Evolutionary conservation across 1,139 yeast species (phyloP).

Genomic region (Geotrichum europaeum): DNA sequence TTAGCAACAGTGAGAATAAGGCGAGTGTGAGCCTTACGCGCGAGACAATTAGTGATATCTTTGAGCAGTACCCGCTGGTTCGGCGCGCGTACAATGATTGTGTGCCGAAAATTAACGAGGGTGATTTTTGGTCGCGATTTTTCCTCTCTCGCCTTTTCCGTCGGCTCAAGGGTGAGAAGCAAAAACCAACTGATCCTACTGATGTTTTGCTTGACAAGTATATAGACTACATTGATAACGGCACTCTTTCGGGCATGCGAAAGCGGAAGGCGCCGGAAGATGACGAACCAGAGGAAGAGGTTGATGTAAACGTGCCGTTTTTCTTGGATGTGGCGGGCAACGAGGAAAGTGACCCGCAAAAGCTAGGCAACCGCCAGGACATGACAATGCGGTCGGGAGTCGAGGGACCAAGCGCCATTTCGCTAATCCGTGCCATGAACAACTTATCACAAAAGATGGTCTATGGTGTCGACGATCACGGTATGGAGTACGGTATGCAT

Average conservation of each 20-base stretch:
- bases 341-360: slow-evolving; percentile 71
- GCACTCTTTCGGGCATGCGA: slow-evolving; percentile 5
- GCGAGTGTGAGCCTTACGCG: slow-evolving; percentile 89
- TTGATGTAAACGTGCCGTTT: slow-evolving; percentile 30
- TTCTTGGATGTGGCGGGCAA: slow-evolving; percentile 71
- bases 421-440: slow-evolving; percentile 83
- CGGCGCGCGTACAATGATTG: slow-evolving; percentile 81
- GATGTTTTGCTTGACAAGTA: slow-evolving; percentile 84
- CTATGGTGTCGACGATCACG: slow-evolving; percentile 41
- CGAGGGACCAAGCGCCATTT: slow-evolving; percentile 58
- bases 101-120: slow-evolving; percentile 84
- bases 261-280: slow-evolving; percentile 45
- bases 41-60: slow-evolving; percentile 83
- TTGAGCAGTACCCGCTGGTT: slow-evolving; percentile 91
- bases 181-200: slow-evolving; percentile 68
- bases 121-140: slow-evolving; percentile 96
- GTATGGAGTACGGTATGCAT: slow-evolving; percentile 7
- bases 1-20: slow-evolving; percentile 62
- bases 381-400: slow-evolving; percentile 66
- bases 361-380: slow-evolving; percentile 77
- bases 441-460: slow-evolving; percentile 79
- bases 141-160: slow-evolving; percentile 85
- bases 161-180: slow-evolving; percentile 81
- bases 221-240: slow-evolving; percentile 32
- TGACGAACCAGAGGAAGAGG: slow-evolving; percentile 7